Evolutionary conservation across 257 asterid genomes (phyloP).

Genomic region (Penstemon newberryi): DNA sequence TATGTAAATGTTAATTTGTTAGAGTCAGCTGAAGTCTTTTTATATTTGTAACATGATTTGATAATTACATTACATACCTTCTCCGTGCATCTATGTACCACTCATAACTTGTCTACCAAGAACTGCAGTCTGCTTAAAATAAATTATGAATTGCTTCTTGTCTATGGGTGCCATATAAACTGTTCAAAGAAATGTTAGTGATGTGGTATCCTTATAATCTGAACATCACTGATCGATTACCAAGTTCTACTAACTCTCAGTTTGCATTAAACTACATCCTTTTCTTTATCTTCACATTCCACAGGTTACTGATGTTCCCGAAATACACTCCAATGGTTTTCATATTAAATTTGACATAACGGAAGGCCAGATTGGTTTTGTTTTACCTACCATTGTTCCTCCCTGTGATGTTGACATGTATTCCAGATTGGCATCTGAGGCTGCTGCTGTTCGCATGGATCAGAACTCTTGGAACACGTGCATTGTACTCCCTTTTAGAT

Average conservation of each 20-base stretch:
- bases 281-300: constrained; percentile 18
- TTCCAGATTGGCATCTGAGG: constrained; percentile 49
- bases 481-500: constrained; percentile 84
- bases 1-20: constrained; percentile 16
- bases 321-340: constrained; percentile 91
- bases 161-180: constrained; percentile 7
- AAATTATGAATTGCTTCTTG: constrained; percentile 14
- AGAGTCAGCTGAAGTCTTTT: constrained; percentile 3
- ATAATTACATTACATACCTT: neutral
- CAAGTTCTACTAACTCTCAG: neutral
- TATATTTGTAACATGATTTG: constrained; percentile 1
- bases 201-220: constrained; percentile 11
- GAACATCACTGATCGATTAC: constrained; percentile 11
- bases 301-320: constrained; percentile 95
- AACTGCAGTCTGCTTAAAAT: neutral
- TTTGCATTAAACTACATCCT: constrained; percentile 8
- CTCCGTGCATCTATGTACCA: neutral
- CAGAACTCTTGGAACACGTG: constrained; percentile 74
- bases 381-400: constrained; percentile 83
- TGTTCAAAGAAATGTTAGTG: neutral
- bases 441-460: constrained; percentile 40
- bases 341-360: constrained; percentile 88
- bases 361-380: constrained; percentile 96
- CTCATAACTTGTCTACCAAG: neutral
- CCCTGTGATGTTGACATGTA: constrained; percentile 71